These are phyloP conservation scores for Saururus chinensis DNA, from an alignment of 164 flowering plant genomes.

Conservation along the genomic window DNA sequence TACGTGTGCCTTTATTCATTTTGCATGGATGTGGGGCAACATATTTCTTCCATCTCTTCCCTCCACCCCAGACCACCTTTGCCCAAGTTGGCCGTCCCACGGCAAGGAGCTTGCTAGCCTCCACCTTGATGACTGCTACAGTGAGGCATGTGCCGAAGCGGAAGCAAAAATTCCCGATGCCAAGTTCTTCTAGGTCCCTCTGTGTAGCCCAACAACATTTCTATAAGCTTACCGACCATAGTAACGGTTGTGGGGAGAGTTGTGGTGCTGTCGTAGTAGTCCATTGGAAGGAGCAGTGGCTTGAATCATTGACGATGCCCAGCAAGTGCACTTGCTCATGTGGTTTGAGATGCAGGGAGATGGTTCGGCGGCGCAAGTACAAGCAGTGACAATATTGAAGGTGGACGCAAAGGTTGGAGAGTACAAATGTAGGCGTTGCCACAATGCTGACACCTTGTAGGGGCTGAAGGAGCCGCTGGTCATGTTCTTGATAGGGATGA, in stretches of 20 bases:
- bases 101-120: no score
- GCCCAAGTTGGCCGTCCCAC: no score
- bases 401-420: constrained; percentile 5
- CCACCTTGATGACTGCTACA: no score
- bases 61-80: no score
- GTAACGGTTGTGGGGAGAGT: constrained; percentile 10
- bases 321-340: constrained; percentile 13
- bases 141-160: no score
- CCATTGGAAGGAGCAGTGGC: constrained; percentile 12
- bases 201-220: constrained; percentile 14
- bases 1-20: no score
- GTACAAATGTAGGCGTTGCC: constrained; percentile 7
- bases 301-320: constrained; percentile 1
- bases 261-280: constrained; percentile 20
- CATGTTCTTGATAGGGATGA: background rate
- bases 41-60: no score
- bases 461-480: constrained; percentile 14
- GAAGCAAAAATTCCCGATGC: no score
- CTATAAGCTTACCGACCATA: constrained; percentile 6
- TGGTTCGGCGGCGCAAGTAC: constrained; percentile 25
- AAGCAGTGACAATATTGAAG: constrained; percentile 22
- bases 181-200: no score
- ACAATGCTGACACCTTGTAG: constrained; percentile 6
- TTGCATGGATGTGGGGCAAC: no score
- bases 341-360: constrained; percentile 12